These are phyloP conservation scores for Candida boidinii DNA, from an alignment of 805 yeast genomes.

Conservation along the genomic window DNA sequence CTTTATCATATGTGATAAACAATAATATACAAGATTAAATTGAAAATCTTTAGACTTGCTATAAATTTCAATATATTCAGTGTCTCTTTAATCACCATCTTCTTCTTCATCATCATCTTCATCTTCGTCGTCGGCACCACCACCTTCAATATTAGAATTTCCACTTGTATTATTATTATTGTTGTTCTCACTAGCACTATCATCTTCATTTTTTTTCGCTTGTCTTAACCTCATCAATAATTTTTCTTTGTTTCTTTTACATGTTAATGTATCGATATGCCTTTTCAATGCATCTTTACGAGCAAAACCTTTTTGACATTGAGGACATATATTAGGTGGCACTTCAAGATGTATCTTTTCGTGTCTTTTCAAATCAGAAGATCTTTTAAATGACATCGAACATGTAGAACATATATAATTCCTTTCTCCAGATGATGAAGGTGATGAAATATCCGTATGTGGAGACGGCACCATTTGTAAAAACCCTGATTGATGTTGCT, in stretches of 20 bases:
- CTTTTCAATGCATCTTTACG: slow-evolving; percentile 75
- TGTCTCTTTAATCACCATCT: too few species aligned
- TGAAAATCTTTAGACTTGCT: too few species aligned
- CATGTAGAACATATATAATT: slow-evolving; percentile 53
- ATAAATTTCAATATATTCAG: too few species aligned
- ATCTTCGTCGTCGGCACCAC: too few species aligned
- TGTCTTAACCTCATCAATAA: slow-evolving; percentile 14
- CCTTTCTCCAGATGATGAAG: slow-evolving; percentile 11
- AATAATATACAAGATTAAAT: too few species aligned
- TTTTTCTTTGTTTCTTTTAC: slow-evolving; percentile 62
- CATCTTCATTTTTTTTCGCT: neutral
- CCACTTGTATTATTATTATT: too few species aligned
- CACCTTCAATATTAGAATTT: too few species aligned
- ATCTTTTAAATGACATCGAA: slow-evolving; percentile 53
- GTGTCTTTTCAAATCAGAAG: slow-evolving; percentile 65
- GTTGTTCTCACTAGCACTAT: too few species aligned
- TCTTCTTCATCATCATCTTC: too few species aligned
- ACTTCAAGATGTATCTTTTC: slow-evolving; percentile 66
- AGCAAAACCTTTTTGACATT: slow-evolving; percentile 78
- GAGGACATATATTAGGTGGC: slow-evolving; percentile 66
- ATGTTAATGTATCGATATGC: slow-evolving; percentile 66
- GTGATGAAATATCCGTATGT: slow-evolving; percentile 3
- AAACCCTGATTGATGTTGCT: neutral
- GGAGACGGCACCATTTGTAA: neutral
- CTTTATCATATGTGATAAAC: too few species aligned